Evolutionary conservation across 164 flowering plant species (phyloP), one percentile per base, ranked within the genome.

Genomic region (Chloranthus sessilifolius): DNA sequence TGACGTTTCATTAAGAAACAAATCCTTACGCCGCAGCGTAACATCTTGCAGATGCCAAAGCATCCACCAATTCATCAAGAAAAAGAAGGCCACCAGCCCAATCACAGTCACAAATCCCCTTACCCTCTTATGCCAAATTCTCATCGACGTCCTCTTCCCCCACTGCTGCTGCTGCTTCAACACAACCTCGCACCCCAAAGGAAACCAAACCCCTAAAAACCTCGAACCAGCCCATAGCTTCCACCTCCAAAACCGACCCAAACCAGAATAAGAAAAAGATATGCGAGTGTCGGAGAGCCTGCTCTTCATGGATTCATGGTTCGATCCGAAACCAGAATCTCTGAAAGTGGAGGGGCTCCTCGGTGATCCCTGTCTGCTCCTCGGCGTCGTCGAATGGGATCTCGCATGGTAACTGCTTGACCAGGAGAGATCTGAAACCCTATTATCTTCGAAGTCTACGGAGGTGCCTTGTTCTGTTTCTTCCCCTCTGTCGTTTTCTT

Each of bases 21-120:
- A n/a, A n/a, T n/a, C n/a, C n/a, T n/a, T n/a, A n/a, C n/a, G n/a
- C n/a, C n/a, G n/a, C n/a, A n/a, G n/a, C n/a, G n/a, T n/a, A n/a
- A 64, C 33, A 37, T 72, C 64, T n/a, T 68, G 80, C 40, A 90
- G 68, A 47, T 74, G 54, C 17, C 61, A 70, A 59, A 86, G 74
- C 94, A 90, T 77, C 71, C 78, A 74, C 81, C 78, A 79, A 66
- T 89, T 81, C 70, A 75, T 64, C 35, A 77, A 23, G 70, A 82
- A 70, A 43, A 80, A 74, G 22, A 74, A 44, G 5, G 43, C 69
- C 55, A 83, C 30, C 58, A 81, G 53, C 17, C 54, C 74, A 58
- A 81, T 41, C 31, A 75, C 20, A 29, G 27, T 62, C 27, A 60
- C 43, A 42, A 73, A 7, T 10, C 49, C 69, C 30, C 55, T 71